Conservation (phyloP, 176 grass and related monocot species). For the Stipa capillata region DNA sequence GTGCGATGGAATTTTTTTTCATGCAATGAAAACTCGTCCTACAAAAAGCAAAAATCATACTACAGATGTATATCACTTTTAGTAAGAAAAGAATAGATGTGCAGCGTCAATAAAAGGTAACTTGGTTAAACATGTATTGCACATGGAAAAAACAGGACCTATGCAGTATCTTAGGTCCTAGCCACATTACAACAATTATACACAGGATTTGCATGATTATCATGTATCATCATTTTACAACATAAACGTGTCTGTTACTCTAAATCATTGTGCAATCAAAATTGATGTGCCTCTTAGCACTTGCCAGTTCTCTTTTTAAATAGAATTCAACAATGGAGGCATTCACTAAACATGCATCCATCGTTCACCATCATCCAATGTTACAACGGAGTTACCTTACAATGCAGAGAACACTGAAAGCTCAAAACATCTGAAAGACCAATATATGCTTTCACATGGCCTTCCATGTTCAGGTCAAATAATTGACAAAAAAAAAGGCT, state of each 20-base stretch:
- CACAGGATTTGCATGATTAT: background rate
- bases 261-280: background rate
- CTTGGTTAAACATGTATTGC: background rate
- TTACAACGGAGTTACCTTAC: background rate
- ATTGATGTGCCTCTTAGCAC: background rate
- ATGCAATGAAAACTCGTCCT: too few relatives aligned
- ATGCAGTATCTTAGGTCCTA: background rate
- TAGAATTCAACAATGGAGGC: background rate
- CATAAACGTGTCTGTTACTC: background rate
- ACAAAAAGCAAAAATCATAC: too few relatives aligned
- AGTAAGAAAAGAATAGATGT: background rate
- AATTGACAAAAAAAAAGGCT: background rate
- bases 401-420: background rate
- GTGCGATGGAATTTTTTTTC: too few relatives aligned
- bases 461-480: background rate
- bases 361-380: background rate
- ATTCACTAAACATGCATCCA: background rate
- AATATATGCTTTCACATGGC: background rate
- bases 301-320: background rate
- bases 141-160: background rate
- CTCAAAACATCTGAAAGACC: background rate
- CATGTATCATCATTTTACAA: background rate
- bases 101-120: background rate
- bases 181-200: background rate
- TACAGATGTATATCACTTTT: too few relatives aligned